A percentile compares a stretch with the other conserved stretches of the same genome.
phyloP scores from a whole-genome alignment of 2,329 filamentous ascomycete genomes.

The Cladosporium cucumerinum region DNA sequence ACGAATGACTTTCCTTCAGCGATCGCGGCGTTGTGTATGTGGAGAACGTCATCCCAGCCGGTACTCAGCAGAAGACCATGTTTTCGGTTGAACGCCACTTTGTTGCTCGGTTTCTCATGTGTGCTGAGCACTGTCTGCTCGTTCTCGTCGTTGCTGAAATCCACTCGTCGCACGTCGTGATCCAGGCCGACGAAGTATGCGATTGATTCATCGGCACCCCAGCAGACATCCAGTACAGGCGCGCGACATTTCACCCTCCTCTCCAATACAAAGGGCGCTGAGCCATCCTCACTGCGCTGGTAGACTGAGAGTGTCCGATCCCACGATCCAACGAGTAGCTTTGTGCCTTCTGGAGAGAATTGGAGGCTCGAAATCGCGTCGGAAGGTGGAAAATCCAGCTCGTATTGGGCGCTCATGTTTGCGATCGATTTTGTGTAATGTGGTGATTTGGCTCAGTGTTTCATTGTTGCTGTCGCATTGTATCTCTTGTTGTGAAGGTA shows the following conservation, averaged over 20 bases:
- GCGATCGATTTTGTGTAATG: neutral
- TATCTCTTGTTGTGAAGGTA: neutral
- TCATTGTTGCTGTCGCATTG: neutral
- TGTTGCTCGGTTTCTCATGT: constrained; percentile 70
- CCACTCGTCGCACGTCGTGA: constrained; percentile 72
- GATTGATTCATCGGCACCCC: constrained; percentile 73
- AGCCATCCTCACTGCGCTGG: constrained; percentile 36
- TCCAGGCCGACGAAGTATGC: constrained; percentile 86
- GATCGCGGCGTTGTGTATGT: constrained; percentile 65
- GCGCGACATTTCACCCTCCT: constrained; percentile 60
- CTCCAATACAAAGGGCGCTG: constrained; percentile 50
- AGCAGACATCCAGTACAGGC: constrained; percentile 88
- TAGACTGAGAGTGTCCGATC: constrained; percentile 90
- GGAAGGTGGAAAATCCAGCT: constrained; percentile 74
- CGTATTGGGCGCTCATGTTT: constrained; percentile 36
- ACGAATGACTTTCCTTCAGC: constrained; percentile 20
- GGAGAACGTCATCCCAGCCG: constrained; percentile 89
- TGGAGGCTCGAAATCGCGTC: constrained; percentile 84
- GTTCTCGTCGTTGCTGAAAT: constrained; percentile 64
- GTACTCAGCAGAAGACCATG: constrained; percentile 79
- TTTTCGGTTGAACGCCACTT: constrained; percentile 75
- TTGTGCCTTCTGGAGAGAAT: constrained; percentile 77
- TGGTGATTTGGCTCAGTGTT: neutral
- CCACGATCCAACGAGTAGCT: constrained; percentile 90
- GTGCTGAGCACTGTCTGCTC: constrained; percentile 69